These are phyloP conservation scores for Bolboschoenus planiculmis DNA, from an alignment of 176 grass and related monocot genomes.

Conservation along the genomic window DNA sequence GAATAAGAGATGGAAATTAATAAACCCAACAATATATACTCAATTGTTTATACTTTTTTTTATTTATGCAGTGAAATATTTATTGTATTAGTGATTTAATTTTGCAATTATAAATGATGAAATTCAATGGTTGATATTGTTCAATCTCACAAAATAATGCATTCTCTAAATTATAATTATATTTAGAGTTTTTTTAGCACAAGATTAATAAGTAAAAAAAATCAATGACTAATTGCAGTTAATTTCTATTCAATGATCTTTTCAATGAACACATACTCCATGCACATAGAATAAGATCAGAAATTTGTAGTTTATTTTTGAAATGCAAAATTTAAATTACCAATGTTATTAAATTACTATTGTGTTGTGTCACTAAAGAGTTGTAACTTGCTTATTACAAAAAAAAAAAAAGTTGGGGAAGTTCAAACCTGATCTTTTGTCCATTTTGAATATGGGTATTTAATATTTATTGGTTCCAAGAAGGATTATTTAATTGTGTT, in stretches of 20 bases:
- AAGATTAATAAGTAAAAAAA: neutral
- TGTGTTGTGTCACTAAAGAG: neutral
- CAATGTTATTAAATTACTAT: neutral
- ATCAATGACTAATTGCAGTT: neutral
- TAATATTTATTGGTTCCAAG: slow-evolving; percentile 1
- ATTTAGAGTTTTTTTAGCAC: neutral
- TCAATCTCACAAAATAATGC: neutral
- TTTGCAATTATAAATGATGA: neutral
- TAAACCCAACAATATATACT: neutral
- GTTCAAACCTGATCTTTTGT: neutral
- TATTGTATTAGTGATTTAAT: neutral
- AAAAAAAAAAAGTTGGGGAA: no score
- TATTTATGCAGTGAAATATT: neutral
- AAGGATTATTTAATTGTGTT: neutral
- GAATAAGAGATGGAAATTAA: neutral
- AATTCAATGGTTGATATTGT: neutral
- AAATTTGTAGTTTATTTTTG: neutral
- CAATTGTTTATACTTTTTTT: neutral
- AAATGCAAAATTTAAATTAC: neutral
- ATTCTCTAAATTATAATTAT: neutral
- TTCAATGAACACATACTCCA: neutral
- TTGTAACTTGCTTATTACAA: neutral
- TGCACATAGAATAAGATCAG: neutral
- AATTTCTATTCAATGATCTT: neutral
- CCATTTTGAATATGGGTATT: neutral